Percentiles rank a stretch among this genome's conserved stretches.
These are phyloP conservation scores for Cladosporium oxysporum DNA, from an alignment of 2,329 filamentous ascomycete genomes.

Conservation along the genomic window DNA sequence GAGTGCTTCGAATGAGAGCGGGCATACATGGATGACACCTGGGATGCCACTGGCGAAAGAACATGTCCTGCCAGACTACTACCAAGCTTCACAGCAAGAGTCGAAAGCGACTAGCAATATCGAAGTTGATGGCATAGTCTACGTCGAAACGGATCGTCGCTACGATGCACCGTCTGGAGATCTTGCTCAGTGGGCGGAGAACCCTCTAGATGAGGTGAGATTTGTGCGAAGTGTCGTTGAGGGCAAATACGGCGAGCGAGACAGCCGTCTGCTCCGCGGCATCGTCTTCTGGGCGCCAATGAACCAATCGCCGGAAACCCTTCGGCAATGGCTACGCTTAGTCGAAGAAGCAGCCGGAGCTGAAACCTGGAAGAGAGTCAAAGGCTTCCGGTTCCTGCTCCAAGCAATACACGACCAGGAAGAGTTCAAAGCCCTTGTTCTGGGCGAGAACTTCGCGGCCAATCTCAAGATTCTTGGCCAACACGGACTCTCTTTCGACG, in stretches of 20 bases:
- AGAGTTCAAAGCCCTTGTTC: slow-evolving; percentile 39
- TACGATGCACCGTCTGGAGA: slow-evolving; percentile 28
- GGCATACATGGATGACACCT: slow-evolving; percentile 69
- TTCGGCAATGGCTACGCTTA: slow-evolving; percentile 66
- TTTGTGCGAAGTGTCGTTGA: slow-evolving; percentile 68
- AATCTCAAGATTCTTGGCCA: slow-evolving; percentile 62
- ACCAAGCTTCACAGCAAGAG: slow-evolving; percentile 27
- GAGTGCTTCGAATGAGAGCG: slow-evolving; percentile 59
- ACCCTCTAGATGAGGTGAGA: slow-evolving; percentile 70
- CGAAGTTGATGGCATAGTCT: slow-evolving; percentile 66
- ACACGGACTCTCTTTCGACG: slow-evolving; percentile 70
- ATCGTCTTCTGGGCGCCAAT: slow-evolving; percentile 87
- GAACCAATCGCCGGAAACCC: slow-evolving; percentile 59
- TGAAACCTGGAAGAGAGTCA: slow-evolving; percentile 64
- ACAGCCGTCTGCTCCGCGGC: slow-evolving; percentile 62
- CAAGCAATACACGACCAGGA: slow-evolving; percentile 54
- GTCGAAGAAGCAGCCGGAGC: slow-evolving; percentile 64
- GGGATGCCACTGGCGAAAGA: slow-evolving; percentile 62
- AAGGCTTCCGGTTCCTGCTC: slow-evolving; percentile 79
- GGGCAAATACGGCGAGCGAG: slow-evolving; percentile 48
- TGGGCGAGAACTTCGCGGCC: slow-evolving; percentile 37
- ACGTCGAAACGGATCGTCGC: slow-evolving; percentile 77
- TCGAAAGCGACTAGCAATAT: slow-evolving; percentile 42
- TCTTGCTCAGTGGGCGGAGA: slow-evolving; percentile 60
- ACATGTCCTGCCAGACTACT: slow-evolving; percentile 52